Base-by-base conservation (phyloP, 768 basidiomycete genomes). In the Gloeophyllum trabeum region DNA sequence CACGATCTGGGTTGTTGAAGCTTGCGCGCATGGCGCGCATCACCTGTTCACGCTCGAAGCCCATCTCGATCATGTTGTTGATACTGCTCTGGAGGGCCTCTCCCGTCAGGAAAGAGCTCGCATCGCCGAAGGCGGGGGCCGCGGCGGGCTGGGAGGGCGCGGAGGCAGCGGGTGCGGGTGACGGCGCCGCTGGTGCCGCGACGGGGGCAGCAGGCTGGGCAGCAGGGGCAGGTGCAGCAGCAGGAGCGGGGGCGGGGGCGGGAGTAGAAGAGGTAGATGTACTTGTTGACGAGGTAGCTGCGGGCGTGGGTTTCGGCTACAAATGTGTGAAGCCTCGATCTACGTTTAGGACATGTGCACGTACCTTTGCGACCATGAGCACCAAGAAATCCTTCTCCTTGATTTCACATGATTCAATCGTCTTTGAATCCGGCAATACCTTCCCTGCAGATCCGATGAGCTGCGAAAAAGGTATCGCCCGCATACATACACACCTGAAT, bases 341-440 rank as follows among this genome's bases (percentile, higher is more conserved):
- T 12, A 18, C 19, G 35, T 30, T 30, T 3, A 36, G 14, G 2
- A 13, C 14, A 28, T 24, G 19, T 36, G n/a, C 14, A 52, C 66
- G 40, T 48, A 93, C 93, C 79, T 96, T 98, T 40, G 91, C 77
- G 24, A 97, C 88, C 94, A 98, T 99, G 34, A 99, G 77, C n/a
- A 99, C 96, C 46, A 98, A 66, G 66, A 99, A 99, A 61, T 96
- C 94, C 67, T 96, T 98, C 64, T 98, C 94, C 66, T 96, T 93
- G 70, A 98, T 87, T 42, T 83, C 78, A 54, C 83, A 86, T 36
- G 85, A 82, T 52, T 75, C 85, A 25, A 99, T 74, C 2, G 83
- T 84, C 68, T 92, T 93, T 45, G 79, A 76, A 59, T 99, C 92
- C 6, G 76, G 57, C 18, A 98, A 72, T 37, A 99, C 83, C 70